Percentiles rank a stretch among this genome's conserved stretches.
phyloP scores from a whole-genome alignment of 257 asterid genomes.

The Fraxinus americana region DNA sequence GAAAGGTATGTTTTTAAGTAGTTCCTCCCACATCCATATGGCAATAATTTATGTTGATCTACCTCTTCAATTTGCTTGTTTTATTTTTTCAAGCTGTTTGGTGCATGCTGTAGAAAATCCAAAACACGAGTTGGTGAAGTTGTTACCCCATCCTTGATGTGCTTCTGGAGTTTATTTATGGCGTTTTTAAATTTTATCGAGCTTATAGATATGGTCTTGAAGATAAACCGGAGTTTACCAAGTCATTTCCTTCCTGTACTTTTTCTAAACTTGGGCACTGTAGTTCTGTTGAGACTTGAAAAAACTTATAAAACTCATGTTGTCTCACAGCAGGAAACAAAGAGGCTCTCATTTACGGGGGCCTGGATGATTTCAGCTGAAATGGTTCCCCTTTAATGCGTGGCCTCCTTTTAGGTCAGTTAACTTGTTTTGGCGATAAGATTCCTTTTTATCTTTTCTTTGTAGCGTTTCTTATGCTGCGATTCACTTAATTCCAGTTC shows the following conservation, averaged over 20 bases:
- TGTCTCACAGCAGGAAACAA: constrained; percentile 94
- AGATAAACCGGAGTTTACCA: constrained; percentile 46
- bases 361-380: constrained; percentile 94
- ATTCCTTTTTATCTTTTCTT: constrained; percentile 49
- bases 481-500: constrained; percentile 46
- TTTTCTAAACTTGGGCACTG: constrained; percentile 57
- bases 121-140: constrained; percentile 34
- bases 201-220: constrained; percentile 46
- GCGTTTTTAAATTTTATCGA: constrained; percentile 44
- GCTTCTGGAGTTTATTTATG: constrained; percentile 37
- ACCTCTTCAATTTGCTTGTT: constrained; percentile 2
- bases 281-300: constrained; percentile 48
- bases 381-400: constrained; percentile 86
- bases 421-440: constrained; percentile 57
- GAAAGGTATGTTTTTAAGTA: constrained; percentile 46
- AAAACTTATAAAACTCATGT: constrained; percentile 73
- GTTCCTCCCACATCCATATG: constrained; percentile 10
- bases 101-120: constrained; percentile 29
- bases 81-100: constrained; percentile 23
- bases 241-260: constrained; percentile 67
- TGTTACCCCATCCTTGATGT: constrained; percentile 37
- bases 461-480: constrained; percentile 75
- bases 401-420: constrained; percentile 94
- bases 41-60: constrained; percentile 12
- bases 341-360: constrained; percentile 95